phyloP scores from a whole-genome alignment of 768 basidiomycete genomes.

The Lepiota brunneoincarnata region DNA sequence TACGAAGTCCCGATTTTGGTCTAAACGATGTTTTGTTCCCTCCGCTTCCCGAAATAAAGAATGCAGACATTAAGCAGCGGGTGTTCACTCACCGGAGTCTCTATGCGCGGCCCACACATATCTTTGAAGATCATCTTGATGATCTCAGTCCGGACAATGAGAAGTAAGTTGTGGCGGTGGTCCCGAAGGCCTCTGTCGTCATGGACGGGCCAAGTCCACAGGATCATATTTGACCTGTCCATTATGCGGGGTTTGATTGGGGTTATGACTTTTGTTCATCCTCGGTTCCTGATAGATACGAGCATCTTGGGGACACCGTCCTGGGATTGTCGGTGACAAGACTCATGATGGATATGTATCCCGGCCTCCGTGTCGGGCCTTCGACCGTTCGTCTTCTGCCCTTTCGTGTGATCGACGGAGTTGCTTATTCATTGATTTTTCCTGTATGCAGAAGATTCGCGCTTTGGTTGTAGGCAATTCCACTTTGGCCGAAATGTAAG shows the following conservation, averaged over 20 bases:
- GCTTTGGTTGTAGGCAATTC: conserved; percentile 72
- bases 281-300: conserved; percentile 43
- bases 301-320: conserved; percentile 77
- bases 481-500: conserved; percentile 70
- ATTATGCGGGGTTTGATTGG: not conserved
- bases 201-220: conserved; percentile 1
- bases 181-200: not conserved
- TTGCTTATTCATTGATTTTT: conserved; percentile 7
- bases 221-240: not conserved
- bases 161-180: conserved; percentile 41
- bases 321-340: conserved; percentile 64
- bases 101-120: conserved; percentile 64
- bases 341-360: conserved; percentile 62
- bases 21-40: conserved; percentile 46
- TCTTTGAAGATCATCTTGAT: conserved; percentile 71
- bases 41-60: conserved; percentile 53
- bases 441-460: conserved; percentile 63
- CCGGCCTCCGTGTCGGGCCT: conserved; percentile 72
- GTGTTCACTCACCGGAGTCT: conserved; percentile 79
- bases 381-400: conserved; percentile 53
- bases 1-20: conserved; percentile 41
- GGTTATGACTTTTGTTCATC: conserved; percentile 4
- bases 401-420: not conserved
- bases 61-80: conserved; percentile 42
- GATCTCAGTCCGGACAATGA: conserved; percentile 84